phyloP scores from a whole-genome alignment of 441 rosid genomes.

The Brassica hybrid region DNA sequence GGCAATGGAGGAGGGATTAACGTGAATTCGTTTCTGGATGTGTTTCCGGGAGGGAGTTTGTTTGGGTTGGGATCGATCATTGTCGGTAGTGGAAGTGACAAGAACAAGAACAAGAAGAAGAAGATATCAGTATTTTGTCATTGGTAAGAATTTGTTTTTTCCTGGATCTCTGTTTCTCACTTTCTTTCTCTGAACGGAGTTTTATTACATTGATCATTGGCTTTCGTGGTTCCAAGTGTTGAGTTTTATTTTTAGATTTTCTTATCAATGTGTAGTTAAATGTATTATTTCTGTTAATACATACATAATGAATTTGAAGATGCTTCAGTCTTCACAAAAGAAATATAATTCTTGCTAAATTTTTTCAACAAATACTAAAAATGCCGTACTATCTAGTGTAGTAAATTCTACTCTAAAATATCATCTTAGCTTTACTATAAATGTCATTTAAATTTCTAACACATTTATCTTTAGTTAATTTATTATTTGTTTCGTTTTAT shows the following conservation, averaged over 20 bases:
- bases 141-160: background rate
- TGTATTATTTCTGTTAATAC: background rate
- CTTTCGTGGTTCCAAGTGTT: background rate
- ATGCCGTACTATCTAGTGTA: too few relatives aligned
- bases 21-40: conserved; percentile 64
- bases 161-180: background rate
- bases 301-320: background rate
- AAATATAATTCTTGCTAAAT: background rate
- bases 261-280: background rate
- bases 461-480: too few relatives aligned
- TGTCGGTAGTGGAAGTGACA: conserved; percentile 50
- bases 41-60: conserved; percentile 67
- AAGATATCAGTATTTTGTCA: conserved; percentile 42
- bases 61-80: conserved; percentile 71
- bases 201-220: background rate
- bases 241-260: background rate
- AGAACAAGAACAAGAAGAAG: too few relatives aligned
- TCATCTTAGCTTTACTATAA: too few relatives aligned
- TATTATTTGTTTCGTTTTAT: too few relatives aligned
- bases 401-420: too few relatives aligned
- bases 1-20: conserved; percentile 42
- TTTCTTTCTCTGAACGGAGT: conserved; percentile 2
- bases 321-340: background rate
- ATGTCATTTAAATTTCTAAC: too few relatives aligned
- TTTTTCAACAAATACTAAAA: background rate